Evolutionary conservation across 768 basidiomycete genomes (phyloP).

Genomic region (Russula abietina): DNA sequence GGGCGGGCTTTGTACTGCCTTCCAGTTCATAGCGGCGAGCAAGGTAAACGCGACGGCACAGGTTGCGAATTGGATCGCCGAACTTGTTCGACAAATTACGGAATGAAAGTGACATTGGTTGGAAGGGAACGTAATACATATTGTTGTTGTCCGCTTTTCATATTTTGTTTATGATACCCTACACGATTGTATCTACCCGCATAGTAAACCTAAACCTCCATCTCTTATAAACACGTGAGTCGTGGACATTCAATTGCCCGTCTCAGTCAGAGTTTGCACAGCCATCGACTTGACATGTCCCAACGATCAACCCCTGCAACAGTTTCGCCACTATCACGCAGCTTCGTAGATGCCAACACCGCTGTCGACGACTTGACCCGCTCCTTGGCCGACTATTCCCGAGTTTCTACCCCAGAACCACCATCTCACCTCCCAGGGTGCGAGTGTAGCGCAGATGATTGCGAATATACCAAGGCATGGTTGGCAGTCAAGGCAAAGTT

Average conservation of each 20-base stretch:
- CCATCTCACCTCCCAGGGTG: conserved; percentile 43
- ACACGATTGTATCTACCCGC: conserved; percentile 17
- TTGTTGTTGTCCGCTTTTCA: conserved; percentile 17
- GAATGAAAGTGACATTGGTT: conserved; percentile 31
- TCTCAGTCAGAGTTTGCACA: background rate
- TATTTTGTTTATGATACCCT: conserved; percentile 21
- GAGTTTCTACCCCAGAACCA: conserved; percentile 68
- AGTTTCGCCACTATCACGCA: conserved; percentile 31
- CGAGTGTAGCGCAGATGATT: conserved; percentile 61
- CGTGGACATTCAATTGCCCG: background rate
- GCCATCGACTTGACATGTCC: conserved; percentile 1
- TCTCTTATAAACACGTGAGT: conserved; percentile 2
- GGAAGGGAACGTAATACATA: conserved; percentile 21
- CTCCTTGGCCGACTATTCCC: conserved; percentile 66
- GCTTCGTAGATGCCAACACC: conserved; percentile 31
- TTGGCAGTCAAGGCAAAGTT: conserved; percentile 57
- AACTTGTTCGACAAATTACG: conserved; percentile 48
- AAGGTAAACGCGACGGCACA: conserved; percentile 41
- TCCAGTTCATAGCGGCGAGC: conserved; percentile 56
- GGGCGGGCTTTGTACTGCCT: conserved; percentile 67
- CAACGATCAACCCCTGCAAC: conserved; percentile 20
- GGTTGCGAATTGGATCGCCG: conserved; percentile 72
- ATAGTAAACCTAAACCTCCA: conserved; percentile 5
- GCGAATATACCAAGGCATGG: conserved; percentile 62
- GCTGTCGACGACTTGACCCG: conserved; percentile 77